Evolutionary conservation across 805 yeast species (phyloP), one percentile per base, ranked within the genome.

Genomic region (Starmerella powellii): DNA sequence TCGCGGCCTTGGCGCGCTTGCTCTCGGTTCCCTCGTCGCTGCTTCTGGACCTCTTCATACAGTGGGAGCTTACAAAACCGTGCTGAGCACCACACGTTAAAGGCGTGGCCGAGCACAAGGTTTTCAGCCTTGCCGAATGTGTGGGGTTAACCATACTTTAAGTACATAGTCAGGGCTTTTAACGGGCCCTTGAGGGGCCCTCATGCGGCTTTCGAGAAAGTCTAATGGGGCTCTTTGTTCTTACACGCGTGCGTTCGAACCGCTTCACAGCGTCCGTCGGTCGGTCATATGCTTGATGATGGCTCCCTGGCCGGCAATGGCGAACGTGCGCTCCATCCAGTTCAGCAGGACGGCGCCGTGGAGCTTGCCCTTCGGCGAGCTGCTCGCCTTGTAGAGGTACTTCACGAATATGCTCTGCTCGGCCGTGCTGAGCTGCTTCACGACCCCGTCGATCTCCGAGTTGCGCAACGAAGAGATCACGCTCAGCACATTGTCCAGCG

Each of bases 251-350:
- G n/a, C n/a, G n/a, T n/a, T n/a, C n/a, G n/a, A n/a, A n/a, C n/a
- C n/a, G n/a, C n/a, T n/a, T n/a, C 61, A 83, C 27, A 84, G 79
- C 4, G 84, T 73, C 59, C 91, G 73, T 65, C 94, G 75, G 63
- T 88, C 97, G 33, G 85, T 74, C 62, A 86, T 70, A 61, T 76
- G 86, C 53, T 95, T 76, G 38, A 82, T 82, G 52, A 91, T 78
- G 33, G 94, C 82, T 11, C 94, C 95, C 57, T 80, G 78, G 16
- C 97, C 97, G 13, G 87, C 74, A 17, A 73, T 65, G 47, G 80
- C 93, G 29, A 84, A 78, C 16, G 88, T 74, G 63, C 85, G 86
- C 53, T 88, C 96, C 58, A 80, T 84, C 98, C 98, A 91, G 26
- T 80, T 74, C 53, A 91, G 72, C 52, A 91, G 62, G 36, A 79